Conservation (phyloP, 768 basidiomycete genomes). For the Pleurotus giganteus region DNA sequence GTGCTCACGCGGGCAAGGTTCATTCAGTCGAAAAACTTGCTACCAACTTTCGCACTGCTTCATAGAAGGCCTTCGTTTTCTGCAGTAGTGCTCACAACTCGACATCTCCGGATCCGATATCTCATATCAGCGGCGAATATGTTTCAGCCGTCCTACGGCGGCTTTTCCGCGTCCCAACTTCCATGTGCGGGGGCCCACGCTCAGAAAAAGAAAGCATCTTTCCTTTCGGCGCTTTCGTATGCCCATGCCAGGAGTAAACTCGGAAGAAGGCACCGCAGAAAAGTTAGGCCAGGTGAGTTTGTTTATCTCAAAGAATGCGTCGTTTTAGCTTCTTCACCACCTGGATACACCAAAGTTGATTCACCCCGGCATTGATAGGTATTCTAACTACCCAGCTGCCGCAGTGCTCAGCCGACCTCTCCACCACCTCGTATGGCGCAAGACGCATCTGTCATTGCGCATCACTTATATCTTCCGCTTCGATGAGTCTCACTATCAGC, state of each 20-base stretch:
- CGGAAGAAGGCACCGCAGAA: not conserved
- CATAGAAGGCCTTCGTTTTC: too few species aligned
- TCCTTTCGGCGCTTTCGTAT: not conserved
- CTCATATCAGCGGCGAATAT: conserved; percentile 6
- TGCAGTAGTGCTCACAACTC: too few species aligned
- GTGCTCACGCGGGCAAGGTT: too few species aligned
- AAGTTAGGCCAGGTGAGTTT: not conserved
- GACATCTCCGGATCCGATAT: conserved; percentile 2
- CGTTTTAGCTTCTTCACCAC: conserved; percentile 1
- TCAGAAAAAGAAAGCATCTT: not conserved
- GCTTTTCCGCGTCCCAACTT: not conserved
- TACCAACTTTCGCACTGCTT: too few species aligned
- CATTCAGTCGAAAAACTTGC: too few species aligned
- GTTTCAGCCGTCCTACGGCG: not conserved
- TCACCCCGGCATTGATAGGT: not conserved
- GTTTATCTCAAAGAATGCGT: not conserved
- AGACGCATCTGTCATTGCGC: not conserved
- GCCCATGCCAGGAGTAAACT: not conserved
- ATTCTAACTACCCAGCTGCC: not conserved
- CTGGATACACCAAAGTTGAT: not conserved
- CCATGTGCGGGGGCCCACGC: not conserved
- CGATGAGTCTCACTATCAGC: not conserved
- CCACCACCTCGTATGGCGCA: not conserved
- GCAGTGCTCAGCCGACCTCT: not conserved
- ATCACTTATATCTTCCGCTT: not conserved